These are phyloP conservation scores for Magnolia officinalis DNA, from an alignment of 164 flowering plant species.

Conservation along the genomic window DNA sequence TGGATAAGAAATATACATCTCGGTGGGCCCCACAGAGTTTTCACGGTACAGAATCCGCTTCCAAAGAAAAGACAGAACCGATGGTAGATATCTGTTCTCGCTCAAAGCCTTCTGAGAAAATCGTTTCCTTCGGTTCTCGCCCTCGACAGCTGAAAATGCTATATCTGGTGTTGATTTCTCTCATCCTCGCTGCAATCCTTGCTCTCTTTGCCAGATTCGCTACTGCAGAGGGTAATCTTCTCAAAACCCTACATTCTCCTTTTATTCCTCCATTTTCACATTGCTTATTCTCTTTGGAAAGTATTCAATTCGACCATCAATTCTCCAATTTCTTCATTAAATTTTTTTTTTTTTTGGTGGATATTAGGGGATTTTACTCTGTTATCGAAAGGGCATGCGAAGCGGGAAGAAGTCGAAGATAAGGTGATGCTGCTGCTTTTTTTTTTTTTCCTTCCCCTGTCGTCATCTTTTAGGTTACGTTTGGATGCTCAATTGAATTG, in stretches of 20 bases:
- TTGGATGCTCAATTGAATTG: too few species aligned
- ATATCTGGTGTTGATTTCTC: constrained; percentile 7
- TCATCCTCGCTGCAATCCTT: constrained; percentile 18
- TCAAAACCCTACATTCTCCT: neutral
- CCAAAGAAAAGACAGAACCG: too few species aligned
- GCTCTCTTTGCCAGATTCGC: constrained; percentile 36
- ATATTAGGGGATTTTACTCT: constrained; percentile 72
- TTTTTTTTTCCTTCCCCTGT: neutral
- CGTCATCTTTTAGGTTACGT: neutral
- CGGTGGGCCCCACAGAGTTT: too few species aligned
- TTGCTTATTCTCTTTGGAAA: neutral
- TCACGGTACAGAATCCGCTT: too few species aligned
- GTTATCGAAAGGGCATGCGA: constrained; percentile 47
- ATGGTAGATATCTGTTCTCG: neutral
- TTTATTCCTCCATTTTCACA: constrained; percentile 1
- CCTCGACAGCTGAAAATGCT: constrained; percentile 8
- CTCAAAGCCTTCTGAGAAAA: neutral
- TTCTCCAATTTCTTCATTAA: neutral
- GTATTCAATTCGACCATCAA: neutral
- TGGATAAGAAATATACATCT: too few species aligned
- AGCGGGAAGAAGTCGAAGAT: constrained; percentile 74
- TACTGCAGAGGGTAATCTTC: constrained; percentile 57
- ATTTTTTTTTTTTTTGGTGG: neutral
- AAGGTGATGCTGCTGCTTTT: constrained; percentile 40
- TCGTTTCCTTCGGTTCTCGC: neutral